Percentiles rank a stretch among this genome's conserved stretches.
phyloP scores from a whole-genome alignment of 2,329 filamentous ascomycete species.

The Aureobasidium sp. region DNA sequence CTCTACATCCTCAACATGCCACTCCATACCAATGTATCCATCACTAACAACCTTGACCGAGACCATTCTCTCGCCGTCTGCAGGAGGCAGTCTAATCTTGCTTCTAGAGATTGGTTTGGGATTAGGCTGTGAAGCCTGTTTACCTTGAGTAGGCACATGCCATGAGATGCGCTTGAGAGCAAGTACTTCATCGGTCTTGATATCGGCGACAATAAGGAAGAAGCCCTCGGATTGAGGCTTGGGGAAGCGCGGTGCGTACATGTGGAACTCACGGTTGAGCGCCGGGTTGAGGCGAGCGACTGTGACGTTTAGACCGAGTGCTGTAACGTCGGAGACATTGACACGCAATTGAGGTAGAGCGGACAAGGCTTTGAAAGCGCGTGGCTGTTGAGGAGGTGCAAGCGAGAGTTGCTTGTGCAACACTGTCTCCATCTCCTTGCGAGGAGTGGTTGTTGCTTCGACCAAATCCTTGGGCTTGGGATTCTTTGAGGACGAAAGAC shows the following conservation, averaged over 20 bases:
- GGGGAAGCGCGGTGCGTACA: constrained; percentile 83
- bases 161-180: constrained; percentile 83
- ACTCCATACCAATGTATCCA: constrained; percentile 72
- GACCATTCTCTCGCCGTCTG: constrained; percentile 51
- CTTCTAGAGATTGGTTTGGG: constrained; percentile 48
- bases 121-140: constrained; percentile 20
- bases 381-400: constrained; percentile 35
- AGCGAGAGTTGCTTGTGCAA: constrained; percentile 49
- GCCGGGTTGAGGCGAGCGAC: constrained; percentile 62
- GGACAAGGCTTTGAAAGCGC: constrained; percentile 54
- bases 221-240: constrained; percentile 93
- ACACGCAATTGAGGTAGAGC: constrained; percentile 64
- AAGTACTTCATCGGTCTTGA: constrained; percentile 65
- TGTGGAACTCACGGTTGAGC: constrained; percentile 58
- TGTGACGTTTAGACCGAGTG: constrained; percentile 55
- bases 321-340: constrained; percentile 52
- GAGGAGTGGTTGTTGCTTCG: constrained; percentile 32
- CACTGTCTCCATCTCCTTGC: constrained; percentile 24
- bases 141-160: constrained; percentile 31
- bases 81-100: constrained; percentile 54
- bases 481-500: constrained; percentile 28
- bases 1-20: constrained; percentile 47
- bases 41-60: constrained; percentile 78
- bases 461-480: constrained; percentile 31
- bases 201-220: constrained; percentile 72